Evolutionary conservation across 2,329 filamentous ascomycete species (phyloP), one percentile per base, ranked within the genome.

Genomic region (Neophaeococcomyces aloes): DNA sequence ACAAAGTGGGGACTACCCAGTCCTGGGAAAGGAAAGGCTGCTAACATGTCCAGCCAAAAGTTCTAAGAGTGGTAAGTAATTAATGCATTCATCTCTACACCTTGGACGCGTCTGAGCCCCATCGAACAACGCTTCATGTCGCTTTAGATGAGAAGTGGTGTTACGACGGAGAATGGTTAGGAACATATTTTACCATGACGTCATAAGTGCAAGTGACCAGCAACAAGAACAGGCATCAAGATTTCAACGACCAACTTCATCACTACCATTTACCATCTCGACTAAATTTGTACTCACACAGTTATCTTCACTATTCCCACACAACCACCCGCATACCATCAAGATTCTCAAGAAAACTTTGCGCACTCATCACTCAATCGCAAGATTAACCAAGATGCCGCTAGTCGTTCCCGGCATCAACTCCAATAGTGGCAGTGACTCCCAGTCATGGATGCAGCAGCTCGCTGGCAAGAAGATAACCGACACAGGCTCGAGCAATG

Each of bases 381-480:
- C 34, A 11, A 15, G 25, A 2, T 36, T 25, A 42, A 23, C 23
- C 33, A 48, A 19, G 31, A 70, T 71, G 68, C 68, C 68, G 56
- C 66, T 71, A 44, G 64, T 70, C 45, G 60, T 69, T 29, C 66
- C 67, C 15, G 61, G 64, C 39, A 56, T 70, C 52, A 65, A 57
- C 54, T 56, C 56, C 34, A 49, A 50, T 25, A 47, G 56, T 38
- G 57, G 61, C 39, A 32, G 29, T 35, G 41, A 37, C 31, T 56
- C 58, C 23, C 61, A 65, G 40, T 30, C 19, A 13, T 70, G 68
- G 68, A 56, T 60, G 39, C 59, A 55, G 35, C 69, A 69, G 54
- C 58, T 71, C 25, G 58, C 65, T 36, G 67, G 68, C 40, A 70
- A 70, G 59, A 68, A 61, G 41, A 57, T 70, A 31, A 60, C 59